phyloP scores from a whole-genome alignment of 768 basidiomycete genomes.

The Phanerochaete sordida region DNA sequence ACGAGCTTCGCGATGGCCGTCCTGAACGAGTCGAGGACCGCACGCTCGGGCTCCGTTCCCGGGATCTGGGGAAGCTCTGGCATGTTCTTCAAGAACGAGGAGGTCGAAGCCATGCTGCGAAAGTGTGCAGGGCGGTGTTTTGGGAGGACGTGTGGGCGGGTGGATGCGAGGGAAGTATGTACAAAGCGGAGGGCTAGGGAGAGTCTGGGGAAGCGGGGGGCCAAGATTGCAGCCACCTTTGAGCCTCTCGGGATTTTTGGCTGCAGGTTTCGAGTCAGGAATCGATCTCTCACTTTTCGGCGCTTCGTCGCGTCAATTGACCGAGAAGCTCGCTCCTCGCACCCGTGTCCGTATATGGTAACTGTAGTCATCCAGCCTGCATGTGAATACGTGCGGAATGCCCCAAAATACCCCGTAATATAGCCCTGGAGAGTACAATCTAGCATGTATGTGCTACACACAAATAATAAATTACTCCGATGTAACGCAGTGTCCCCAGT shows the following conservation, averaged over 20 bases:
- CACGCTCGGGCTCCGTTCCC: slow-evolving; percentile 59
- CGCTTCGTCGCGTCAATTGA: neutral
- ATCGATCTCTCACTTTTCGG: slow-evolving; percentile 4
- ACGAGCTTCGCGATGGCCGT: slow-evolving; percentile 75
- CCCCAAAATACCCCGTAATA: too few relatives aligned
- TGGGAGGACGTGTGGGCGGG: neutral
- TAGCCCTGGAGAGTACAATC: too few relatives aligned
- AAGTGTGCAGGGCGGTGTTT: neutral
- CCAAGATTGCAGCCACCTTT: slow-evolving; percentile 9
- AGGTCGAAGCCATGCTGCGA: slow-evolving; percentile 10
- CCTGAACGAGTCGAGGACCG: slow-evolving; percentile 73
- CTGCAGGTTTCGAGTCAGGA: neutral
- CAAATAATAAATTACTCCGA: neutral
- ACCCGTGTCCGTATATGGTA: neutral
- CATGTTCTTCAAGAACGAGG: slow-evolving; percentile 19
- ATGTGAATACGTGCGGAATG: too few relatives aligned
- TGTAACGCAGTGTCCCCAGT: neutral
- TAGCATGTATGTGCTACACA: neutral
- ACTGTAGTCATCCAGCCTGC: neutral
- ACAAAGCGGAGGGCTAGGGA: neutral
- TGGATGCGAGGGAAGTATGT: neutral
- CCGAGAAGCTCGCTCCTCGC: neutral
- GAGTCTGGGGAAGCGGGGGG: neutral
- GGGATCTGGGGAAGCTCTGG: slow-evolving; percentile 36
- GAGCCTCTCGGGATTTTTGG: neutral